Conservation (phyloP, 73 alveolate species). For the Blepharisma japonicum region DNA sequence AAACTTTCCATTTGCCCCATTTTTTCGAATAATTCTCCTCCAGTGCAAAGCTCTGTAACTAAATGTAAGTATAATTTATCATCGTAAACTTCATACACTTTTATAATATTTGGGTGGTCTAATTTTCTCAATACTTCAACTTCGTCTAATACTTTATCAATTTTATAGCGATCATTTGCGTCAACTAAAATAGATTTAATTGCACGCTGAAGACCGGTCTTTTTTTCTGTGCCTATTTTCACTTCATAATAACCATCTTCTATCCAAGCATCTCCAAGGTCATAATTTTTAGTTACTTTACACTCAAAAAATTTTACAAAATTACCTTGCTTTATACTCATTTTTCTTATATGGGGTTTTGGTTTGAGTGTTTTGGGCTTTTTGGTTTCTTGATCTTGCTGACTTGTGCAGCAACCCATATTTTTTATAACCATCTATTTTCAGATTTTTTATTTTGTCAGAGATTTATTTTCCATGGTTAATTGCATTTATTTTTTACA, state of each 20-base stretch:
- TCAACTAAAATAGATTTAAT: conserved; percentile 25
- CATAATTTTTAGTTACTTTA: conserved; percentile 22
- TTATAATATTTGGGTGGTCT: conserved; percentile 66
- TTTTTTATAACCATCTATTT: too few species aligned
- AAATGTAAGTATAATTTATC: conserved; percentile 46
- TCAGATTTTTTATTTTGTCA: too few species aligned
- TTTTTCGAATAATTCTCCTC: conserved; percentile 62
- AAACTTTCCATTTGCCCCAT: conserved; percentile 31
- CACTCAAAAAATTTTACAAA: too few species aligned
- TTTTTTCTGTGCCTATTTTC: conserved; percentile 36
- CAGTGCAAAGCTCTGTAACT: conserved; percentile 57
- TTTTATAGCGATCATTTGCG: neutral
- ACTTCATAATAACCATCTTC: conserved; percentile 46
- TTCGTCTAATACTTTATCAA: conserved; percentile 33
- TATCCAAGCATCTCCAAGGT: conserved; percentile 35
- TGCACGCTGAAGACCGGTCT: conserved; percentile 45
- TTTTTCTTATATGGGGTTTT: too few species aligned
- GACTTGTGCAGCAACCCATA: too few species aligned
- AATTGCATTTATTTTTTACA: too few species aligned
- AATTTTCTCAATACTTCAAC: conserved; percentile 42
- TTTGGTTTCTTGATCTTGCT: too few species aligned
- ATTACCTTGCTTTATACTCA: too few species aligned
- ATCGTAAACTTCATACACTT: conserved; percentile 50
- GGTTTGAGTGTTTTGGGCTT: too few species aligned
- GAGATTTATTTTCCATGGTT: too few species aligned